A percentile compares a stretch with the other conserved stretches of the same genome.
Conservation (phyloP, 176 grass and related monocot species). For the Stipa capillata region DNA sequence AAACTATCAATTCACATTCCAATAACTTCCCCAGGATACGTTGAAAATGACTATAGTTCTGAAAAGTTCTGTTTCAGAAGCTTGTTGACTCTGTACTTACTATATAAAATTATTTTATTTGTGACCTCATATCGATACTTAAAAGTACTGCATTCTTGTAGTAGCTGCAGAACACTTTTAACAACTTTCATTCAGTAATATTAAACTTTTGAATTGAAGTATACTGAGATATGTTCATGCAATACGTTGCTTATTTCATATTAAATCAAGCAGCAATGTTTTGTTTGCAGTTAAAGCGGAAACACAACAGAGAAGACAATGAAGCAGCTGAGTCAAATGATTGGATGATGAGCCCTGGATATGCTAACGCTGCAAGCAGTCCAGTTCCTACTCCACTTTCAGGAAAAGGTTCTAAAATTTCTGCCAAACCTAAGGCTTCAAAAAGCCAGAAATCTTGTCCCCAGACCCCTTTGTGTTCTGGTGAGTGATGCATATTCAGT, state of each 20-base stretch:
- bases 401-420: conserved; percentile 46
- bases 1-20: not conserved
- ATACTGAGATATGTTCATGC: not conserved
- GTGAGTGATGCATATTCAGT: conserved; percentile 36
- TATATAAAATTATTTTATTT: not conserved
- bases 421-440: conserved; percentile 27
- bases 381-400: conserved; percentile 52
- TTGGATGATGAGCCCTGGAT: conserved; percentile 54
- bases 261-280: not conserved
- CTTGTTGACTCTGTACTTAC: not conserved
- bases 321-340: conserved; percentile 48
- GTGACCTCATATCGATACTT: not conserved
- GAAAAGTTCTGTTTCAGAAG: not conserved
- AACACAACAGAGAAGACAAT: conserved; percentile 34
- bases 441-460: conserved; percentile 61
- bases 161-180: not conserved
- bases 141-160: not conserved
- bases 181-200: not conserved
- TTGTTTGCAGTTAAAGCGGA: conserved; percentile 50
- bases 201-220: not conserved
- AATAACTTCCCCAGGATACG: not conserved
- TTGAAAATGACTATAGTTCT: not conserved
- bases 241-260: not conserved
- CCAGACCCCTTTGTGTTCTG: conserved; percentile 46
- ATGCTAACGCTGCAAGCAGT: conserved; percentile 27